Evolutionary conservation across 2,329 filamentous ascomycete genomes (phyloP).

Genomic region (Sporothrix luriei): DNA sequence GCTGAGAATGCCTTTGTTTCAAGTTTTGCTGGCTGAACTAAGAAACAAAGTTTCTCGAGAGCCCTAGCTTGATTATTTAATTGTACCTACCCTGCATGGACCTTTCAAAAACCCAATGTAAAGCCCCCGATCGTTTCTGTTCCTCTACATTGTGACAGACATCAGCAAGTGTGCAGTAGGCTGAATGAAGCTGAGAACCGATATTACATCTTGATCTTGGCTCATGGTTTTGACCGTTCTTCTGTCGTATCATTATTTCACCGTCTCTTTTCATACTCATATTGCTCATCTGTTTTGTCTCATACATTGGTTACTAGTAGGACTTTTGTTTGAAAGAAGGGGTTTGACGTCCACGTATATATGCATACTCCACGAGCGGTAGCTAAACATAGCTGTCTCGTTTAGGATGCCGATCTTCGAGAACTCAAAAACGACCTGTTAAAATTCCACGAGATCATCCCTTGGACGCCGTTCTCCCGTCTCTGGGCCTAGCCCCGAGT

Average conservation of each 20-base stretch:
- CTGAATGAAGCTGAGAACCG: no score
- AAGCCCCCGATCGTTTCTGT: neutral
- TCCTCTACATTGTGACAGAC: conserved; percentile 2
- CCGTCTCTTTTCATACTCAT: neutral
- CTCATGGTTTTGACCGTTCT: neutral
- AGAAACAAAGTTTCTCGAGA: neutral
- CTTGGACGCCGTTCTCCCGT: conserved; percentile 5
- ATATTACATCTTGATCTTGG: neutral
- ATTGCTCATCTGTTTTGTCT: conserved; percentile 6
- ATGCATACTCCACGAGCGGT: neutral
- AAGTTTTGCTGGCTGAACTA: neutral
- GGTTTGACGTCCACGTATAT: neutral
- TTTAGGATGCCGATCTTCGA: conserved; percentile 1
- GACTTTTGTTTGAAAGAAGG: neutral
- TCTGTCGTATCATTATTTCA: no score
- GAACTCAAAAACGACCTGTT: neutral
- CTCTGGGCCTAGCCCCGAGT: neutral
- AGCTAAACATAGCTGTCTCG: neutral
- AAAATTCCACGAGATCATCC: neutral
- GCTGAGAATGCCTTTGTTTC: no score
- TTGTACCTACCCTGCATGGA: neutral
- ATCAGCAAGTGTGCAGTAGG: neutral
- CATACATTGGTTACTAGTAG: conserved; percentile 1
- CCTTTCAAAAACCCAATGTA: neutral
- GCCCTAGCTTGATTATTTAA: neutral